A percentile compares a stretch with the other conserved stretches of the same genome.
Evolutionary conservation across 192 early-diverging fungal species (phyloP).

Genomic region (Coemansia guatemalensis): DNA sequence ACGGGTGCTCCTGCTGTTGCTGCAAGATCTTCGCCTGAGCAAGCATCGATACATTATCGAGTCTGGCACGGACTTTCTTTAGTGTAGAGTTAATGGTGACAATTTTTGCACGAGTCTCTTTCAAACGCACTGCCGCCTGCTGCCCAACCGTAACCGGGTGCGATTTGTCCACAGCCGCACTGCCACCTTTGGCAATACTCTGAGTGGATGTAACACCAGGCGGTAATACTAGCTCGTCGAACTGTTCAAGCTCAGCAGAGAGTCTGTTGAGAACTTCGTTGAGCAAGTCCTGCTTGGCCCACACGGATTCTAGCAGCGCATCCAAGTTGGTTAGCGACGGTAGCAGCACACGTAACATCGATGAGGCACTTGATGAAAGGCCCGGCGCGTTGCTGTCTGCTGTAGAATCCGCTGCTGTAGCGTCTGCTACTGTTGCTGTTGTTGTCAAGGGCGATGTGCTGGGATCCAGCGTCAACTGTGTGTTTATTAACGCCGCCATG

Average conservation of each 20-base stretch:
- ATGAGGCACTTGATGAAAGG: constrained; percentile 23
- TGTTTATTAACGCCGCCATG: neutral
- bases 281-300: constrained; percentile 39
- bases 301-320: constrained; percentile 37
- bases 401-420: constrained; percentile 1
- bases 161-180: neutral
- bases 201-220: constrained; percentile 3
- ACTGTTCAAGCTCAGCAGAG: constrained; percentile 46
- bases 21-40: constrained; percentile 48
- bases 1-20: constrained; percentile 20
- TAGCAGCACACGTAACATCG: constrained; percentile 47
- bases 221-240: constrained; percentile 39
- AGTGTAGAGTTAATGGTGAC: constrained; percentile 33
- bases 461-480: neutral
- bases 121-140: constrained; percentile 29
- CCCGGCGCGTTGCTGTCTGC: neutral
- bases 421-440: constrained; percentile 6
- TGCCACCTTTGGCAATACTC: neutral
- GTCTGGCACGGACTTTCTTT: constrained; percentile 35
- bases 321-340: constrained; percentile 46
- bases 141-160: constrained; percentile 11
- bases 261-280: constrained; percentile 48
- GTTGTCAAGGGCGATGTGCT: neutral
- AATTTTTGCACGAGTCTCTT: constrained; percentile 30
- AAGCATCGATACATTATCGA: constrained; percentile 50